Base-by-base conservation (phyloP, 768 basidiomycete genomes). In the Tulasnella calospora region DNA sequence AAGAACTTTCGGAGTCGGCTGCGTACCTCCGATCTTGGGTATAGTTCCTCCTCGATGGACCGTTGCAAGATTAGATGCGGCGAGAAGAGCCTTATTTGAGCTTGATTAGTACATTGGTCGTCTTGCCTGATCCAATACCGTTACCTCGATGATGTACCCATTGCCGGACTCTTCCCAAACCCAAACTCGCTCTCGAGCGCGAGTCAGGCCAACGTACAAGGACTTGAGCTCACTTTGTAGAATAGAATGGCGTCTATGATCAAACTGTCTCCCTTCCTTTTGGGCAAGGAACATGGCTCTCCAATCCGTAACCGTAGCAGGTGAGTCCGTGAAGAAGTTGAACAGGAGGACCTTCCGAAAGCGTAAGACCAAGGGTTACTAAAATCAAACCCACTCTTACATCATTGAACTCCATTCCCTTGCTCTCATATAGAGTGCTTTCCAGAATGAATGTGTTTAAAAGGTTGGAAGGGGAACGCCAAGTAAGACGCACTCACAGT, bases 311-410 rank as follows among this genome's bases (percentile, higher is more conserved):
- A 82, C 76, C 55, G 87, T 87, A 3, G 88, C 83, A 0, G 81
- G 81, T 0, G 92, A 93, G 80, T 92, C 90, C 40, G 88, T 87
- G 81, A 94, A 94, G 83, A 93, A 93, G 79, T 94, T 90, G 81
- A 90, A 93, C 12, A 94, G 81, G 3, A 94, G 85, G 5, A 94
- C 92, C 92, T 92, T 27, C 17, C 12, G 44, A 35, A 35, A 40
- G 21, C 6, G 5, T 72, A 13, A 72, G 36, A 40, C 33, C 23
- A 12, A 36, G 71, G 4, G 17, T 30, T 15, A 12, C 12, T 0
- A 17, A 35, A 35, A 35, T 0, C 21, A 6, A 70, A 70, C 33
- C 23, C 30, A 5, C 1, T 40, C 83, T 61, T 76, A 90, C 90
- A 80, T 91, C 90, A 80, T 90, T 87, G 82, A 91, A 91, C 81